These are phyloP conservation scores for Leccinum uliginosum DNA, from an alignment of 768 basidiomycete genomes.

Conservation along the genomic window DNA sequence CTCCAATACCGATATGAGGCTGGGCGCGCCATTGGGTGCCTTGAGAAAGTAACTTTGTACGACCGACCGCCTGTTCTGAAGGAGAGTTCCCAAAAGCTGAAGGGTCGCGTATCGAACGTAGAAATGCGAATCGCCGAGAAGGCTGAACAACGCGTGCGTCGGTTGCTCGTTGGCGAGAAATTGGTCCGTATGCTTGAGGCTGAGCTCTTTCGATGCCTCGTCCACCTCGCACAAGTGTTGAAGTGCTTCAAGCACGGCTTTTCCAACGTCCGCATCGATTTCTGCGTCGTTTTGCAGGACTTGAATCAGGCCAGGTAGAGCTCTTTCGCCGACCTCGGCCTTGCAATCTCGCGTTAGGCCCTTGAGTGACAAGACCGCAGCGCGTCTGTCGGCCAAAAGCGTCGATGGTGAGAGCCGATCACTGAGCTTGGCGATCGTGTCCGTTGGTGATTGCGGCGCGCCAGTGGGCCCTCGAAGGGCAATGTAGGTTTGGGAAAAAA, in stretches of 20 bases:
- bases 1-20: slow-evolving; percentile 70
- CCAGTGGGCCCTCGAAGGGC: slow-evolving; percentile 82
- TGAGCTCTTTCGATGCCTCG: slow-evolving; percentile 57
- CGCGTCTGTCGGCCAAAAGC: slow-evolving; percentile 85
- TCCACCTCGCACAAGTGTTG: slow-evolving; percentile 79
- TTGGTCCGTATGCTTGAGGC: slow-evolving; percentile 76
- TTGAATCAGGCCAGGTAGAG: slow-evolving; percentile 72
- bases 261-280: slow-evolving; percentile 88
- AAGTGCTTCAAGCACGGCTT: slow-evolving; percentile 88
- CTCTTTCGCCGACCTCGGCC: slow-evolving; percentile 77
- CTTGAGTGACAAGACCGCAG: slow-evolving; percentile 90
- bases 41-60: slow-evolving; percentile 93
- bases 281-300: slow-evolving; percentile 85
- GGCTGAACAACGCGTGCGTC: slow-evolving; percentile 68
- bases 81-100: slow-evolving; percentile 73
- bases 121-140: slow-evolving; percentile 74
- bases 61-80: slow-evolving; percentile 75
- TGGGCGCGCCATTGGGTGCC: slow-evolving; percentile 69
- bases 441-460: slow-evolving; percentile 75
- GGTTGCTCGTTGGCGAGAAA: slow-evolving; percentile 71
- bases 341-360: slow-evolving; percentile 90
- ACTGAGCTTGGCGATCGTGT: slow-evolving; percentile 83
- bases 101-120: slow-evolving; percentile 83
- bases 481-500: slow-evolving; percentile 80
- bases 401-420: slow-evolving; percentile 89